Percentiles rank a stretch among this genome's conserved stretches.
Evolutionary conservation across 768 basidiomycete genomes (phyloP).

Genomic region (Tylopilus vinaceipallidus): DNA sequence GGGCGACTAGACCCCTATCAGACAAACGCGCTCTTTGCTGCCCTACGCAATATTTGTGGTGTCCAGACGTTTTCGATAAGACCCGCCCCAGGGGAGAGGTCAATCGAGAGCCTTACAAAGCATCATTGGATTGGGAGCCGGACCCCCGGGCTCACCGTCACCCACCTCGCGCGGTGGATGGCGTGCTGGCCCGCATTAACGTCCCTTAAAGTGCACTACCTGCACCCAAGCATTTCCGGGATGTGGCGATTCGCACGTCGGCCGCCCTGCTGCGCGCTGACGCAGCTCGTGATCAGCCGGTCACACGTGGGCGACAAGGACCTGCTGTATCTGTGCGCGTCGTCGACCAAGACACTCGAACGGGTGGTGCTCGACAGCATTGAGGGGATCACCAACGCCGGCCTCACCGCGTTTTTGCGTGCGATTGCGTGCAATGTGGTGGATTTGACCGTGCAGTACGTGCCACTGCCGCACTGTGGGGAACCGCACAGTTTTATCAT

Average conservation of each 20-base stretch:
- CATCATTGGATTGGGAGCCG: no score
- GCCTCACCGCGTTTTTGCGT: constrained; percentile 14
- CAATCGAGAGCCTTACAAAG: no score
- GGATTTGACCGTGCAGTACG: constrained; percentile 15
- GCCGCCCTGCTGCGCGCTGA: constrained; percentile 15
- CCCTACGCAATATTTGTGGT: constrained; percentile 8
- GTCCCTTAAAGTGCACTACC: constrained; percentile 14
- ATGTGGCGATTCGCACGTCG: constrained; percentile 17
- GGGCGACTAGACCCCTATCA: constrained; percentile 11
- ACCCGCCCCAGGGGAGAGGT: background rate
- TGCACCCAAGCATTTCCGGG: constrained; percentile 12
- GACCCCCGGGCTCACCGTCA: constrained; percentile 7
- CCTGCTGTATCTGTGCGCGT: constrained; percentile 13
- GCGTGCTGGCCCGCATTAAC: constrained; percentile 14
- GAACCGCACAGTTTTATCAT: constrained; percentile 15
- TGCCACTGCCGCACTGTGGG: constrained; percentile 16
- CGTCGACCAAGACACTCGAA: constrained; percentile 16
- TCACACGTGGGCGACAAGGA: constrained; percentile 20
- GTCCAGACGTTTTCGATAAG: constrained; percentile 17
- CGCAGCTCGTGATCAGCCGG: constrained; percentile 15
- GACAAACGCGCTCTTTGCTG: constrained; percentile 7
- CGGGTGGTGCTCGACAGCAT: constrained; percentile 16
- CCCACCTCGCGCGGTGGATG: constrained; percentile 21
- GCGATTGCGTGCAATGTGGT: constrained; percentile 12
- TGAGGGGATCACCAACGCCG: constrained; percentile 19